Percentiles rank a stretch among this genome's conserved stretches.
phyloP scores from a whole-genome alignment of 1,284 basidiomycete species.

The Cryptococcus sp. region DNA sequence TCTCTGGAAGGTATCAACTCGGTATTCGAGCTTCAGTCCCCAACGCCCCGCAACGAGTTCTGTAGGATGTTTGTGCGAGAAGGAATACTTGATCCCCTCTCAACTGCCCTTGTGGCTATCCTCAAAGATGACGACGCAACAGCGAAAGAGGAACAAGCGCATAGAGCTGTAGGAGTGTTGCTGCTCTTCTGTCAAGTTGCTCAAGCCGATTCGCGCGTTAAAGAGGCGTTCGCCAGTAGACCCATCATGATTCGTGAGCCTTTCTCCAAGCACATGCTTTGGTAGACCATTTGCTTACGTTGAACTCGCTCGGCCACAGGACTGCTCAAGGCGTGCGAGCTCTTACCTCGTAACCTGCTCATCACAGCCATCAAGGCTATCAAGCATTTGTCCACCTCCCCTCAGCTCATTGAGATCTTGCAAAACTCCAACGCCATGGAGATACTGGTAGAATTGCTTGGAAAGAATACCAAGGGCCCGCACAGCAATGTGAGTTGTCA shows the following conservation, averaged over 20 bases:
- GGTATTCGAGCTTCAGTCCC: conserved; percentile 88
- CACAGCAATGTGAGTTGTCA: conserved; percentile 70
- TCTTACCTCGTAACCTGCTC: conserved; percentile 78
- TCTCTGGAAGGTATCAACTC: conserved; percentile 91
- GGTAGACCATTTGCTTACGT: conserved; percentile 4
- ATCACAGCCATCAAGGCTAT: conserved; percentile 90
- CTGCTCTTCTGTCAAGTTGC: conserved; percentile 94
- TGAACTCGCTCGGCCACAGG: conserved; percentile 57
- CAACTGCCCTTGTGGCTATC: conserved; percentile 83
- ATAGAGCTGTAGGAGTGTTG: conserved; percentile 83
- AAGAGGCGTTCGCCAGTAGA: conserved; percentile 84
- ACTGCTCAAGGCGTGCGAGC: conserved; percentile 75
- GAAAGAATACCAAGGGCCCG: conserved; percentile 73
- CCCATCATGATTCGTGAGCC: conserved; percentile 82
- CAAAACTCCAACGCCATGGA: conserved; percentile 96
- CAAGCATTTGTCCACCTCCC: conserved; percentile 92
- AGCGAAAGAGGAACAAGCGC: conserved; percentile 51
- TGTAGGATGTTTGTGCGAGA: conserved; percentile 97
- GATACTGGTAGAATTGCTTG: conserved; percentile 78
- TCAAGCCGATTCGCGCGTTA: conserved; percentile 87
- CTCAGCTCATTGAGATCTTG: conserved; percentile 83
- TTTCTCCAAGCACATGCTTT: not conserved
- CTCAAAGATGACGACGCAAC: conserved; percentile 71
- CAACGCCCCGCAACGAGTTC: conserved; percentile 96
- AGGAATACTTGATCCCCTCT: conserved; percentile 88